Evolutionary conservation across 805 yeast species (phyloP).

Genomic region (Brettanomyces anomalus): DNA sequence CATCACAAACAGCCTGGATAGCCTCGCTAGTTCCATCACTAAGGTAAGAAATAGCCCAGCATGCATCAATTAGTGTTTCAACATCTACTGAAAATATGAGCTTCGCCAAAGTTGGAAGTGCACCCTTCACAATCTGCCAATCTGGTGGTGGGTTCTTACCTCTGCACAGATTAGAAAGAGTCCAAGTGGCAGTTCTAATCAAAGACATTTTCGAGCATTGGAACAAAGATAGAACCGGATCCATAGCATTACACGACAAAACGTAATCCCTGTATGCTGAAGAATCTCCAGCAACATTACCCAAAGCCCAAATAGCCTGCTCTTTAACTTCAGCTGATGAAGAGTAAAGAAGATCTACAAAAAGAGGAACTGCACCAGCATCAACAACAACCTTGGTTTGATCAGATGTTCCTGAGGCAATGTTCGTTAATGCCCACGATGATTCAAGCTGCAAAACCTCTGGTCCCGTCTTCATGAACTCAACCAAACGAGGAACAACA

Average conservation of each 20-base stretch:
- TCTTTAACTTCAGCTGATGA: conserved; percentile 88
- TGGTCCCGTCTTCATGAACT: conserved; percentile 72
- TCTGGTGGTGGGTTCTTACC: conserved; percentile 96
- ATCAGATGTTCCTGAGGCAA: conserved; percentile 86
- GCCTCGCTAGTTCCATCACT: conserved; percentile 91
- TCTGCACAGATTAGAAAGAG: conserved; percentile 90
- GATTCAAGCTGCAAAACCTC: conserved; percentile 93
- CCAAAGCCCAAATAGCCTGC: conserved; percentile 98
- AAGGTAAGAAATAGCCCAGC: conserved; percentile 96
- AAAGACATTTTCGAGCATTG: conserved; percentile 78
- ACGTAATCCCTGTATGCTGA: conserved; percentile 86
- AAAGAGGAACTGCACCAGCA: conserved; percentile 87
- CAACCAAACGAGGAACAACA: conserved; percentile 85
- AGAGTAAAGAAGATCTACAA: conserved; percentile 74
- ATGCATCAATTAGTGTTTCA: conserved; percentile 92
- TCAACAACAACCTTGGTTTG: conserved; percentile 90
- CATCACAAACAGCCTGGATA: conserved; percentile 94
- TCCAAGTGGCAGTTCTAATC: conserved; percentile 97
- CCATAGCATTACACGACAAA: conserved; percentile 76
- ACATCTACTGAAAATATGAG: conserved; percentile 84
- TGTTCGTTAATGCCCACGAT: conserved; percentile 99
- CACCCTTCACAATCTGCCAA: conserved; percentile 80
- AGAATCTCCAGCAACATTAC: conserved; percentile 98
- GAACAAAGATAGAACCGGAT: conserved; percentile 74
- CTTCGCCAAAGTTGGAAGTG: conserved; percentile 87